Percentiles rank a stretch among this genome's conserved stretches.
These are phyloP conservation scores for Tetrahymena thermophila DNA, from an alignment of 73 alveolate species.

Conservation along the genomic window DNA sequence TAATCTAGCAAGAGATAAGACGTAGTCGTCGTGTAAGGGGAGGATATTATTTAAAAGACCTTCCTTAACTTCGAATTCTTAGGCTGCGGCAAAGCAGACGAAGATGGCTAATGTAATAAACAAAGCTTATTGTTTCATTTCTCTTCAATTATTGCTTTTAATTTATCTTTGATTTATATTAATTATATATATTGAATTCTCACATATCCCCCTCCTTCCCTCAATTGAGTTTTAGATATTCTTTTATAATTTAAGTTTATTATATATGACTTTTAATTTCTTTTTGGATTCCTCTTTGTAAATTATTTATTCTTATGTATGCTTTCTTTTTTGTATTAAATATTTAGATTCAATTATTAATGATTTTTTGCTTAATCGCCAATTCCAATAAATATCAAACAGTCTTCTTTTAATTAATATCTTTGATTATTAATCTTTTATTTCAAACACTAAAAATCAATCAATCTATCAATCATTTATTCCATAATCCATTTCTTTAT, in stretches of 20 bases:
- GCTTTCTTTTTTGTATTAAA: not conserved
- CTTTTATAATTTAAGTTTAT: not conserved
- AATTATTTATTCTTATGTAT: not conserved
- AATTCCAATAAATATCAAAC: not conserved
- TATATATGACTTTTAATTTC: not conserved
- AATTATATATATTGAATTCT: not conserved
- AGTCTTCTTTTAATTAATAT: not conserved
- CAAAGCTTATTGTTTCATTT: not conserved
- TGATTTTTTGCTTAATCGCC: not conserved
- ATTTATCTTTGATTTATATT: not conserved
- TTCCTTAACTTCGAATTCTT: not conserved
- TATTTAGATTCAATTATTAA: not conserved
- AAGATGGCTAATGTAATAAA: not conserved
- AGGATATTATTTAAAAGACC: not conserved
- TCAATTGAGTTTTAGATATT: not conserved
- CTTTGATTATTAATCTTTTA: not conserved
- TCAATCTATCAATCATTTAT: not conserved
- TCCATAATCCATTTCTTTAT: not conserved
- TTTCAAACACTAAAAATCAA: not conserved
- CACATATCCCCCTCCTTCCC: slow-evolving; percentile 5
- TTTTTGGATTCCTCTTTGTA: not conserved
- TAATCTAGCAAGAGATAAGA: not conserved
- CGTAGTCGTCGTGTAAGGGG: not conserved
- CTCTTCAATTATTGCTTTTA: not conserved
- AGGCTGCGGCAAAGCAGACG: not conserved